Evolutionary conservation across 305 asterid genomes (phyloP).

Genomic region (Solanum chacoense): DNA sequence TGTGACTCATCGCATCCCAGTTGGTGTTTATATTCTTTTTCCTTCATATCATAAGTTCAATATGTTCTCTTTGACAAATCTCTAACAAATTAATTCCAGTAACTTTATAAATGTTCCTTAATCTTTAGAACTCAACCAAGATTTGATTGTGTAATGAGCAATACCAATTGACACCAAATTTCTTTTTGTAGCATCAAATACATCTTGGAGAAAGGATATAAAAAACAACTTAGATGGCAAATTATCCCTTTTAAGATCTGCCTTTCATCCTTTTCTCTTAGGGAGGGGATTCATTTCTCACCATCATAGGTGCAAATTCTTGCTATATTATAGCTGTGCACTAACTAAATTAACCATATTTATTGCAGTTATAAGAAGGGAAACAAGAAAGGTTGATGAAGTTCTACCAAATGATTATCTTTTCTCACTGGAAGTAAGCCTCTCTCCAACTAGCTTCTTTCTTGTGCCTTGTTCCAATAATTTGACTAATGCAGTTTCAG

Average conservation of each 20-base stretch:
- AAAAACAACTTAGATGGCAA: not conserved
- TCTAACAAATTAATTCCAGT: not conserved
- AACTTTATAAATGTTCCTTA: not conserved
- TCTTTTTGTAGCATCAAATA: not conserved
- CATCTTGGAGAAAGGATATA: not conserved
- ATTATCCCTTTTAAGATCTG: not conserved
- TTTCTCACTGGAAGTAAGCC: conserved; percentile 72
- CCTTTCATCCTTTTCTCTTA: not conserved
- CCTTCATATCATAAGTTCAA: not conserved
- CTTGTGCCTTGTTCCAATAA: not conserved
- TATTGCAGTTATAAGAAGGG: conserved; percentile 56
- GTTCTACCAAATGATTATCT: conserved; percentile 43
- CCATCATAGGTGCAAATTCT: not conserved
- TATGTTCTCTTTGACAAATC: not conserved
- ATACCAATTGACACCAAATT: not conserved
- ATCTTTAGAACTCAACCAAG: not conserved
- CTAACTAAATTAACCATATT: conserved; percentile 1
- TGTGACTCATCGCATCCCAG: not conserved
- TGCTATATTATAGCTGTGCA: not conserved
- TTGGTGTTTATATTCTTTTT: not conserved
- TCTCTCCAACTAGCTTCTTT: not conserved
- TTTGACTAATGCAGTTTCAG: not conserved
- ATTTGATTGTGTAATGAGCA: not conserved
- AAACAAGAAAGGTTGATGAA: conserved; percentile 35
- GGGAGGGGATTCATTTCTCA: not conserved